These are phyloP conservation scores for Aspergillus funiculosus DNA, from an alignment of 495 filamentous ascomycete genomes.

Conservation along the genomic window DNA sequence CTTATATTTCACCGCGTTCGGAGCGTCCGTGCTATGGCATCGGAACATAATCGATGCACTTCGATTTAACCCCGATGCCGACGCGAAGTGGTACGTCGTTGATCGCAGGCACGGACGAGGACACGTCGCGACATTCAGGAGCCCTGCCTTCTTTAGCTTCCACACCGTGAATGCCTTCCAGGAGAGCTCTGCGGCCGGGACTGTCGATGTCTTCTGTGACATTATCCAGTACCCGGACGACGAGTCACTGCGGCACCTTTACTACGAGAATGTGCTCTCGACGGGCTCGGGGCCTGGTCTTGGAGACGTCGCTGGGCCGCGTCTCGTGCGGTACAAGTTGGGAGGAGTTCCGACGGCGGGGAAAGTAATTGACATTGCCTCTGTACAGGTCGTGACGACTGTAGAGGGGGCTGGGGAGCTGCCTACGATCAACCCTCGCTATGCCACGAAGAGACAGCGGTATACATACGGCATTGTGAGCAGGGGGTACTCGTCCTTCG, in stretches of 20 bases:
- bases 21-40: constrained; percentile 10
- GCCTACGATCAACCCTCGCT: constrained; percentile 14
- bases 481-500: constrained; percentile 13
- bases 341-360: not conserved
- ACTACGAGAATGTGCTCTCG: constrained; percentile 15
- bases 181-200: not conserved
- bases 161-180: constrained; percentile 16
- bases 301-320: not conserved
- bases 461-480: constrained; percentile 8
- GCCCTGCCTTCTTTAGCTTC: constrained; percentile 15
- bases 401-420: constrained; percentile 4
- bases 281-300: not conserved
- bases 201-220: constrained; percentile 13
- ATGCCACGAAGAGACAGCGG: constrained; percentile 1
- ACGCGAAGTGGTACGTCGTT: constrained; percentile 13
- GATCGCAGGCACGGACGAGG: constrained; percentile 6
- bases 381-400: not conserved
- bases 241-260: constrained; percentile 1
- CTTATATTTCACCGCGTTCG: not conserved
- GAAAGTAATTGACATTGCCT: not conserved
- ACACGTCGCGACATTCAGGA: constrained; percentile 1
- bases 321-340: constrained; percentile 11
- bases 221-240: constrained; percentile 10
- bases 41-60: constrained; percentile 12
- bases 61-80: not conserved